These are phyloP conservation scores for Urochloa ruziziensis DNA, from an alignment of 176 grass and related monocot genomes.

Conservation along the genomic window DNA sequence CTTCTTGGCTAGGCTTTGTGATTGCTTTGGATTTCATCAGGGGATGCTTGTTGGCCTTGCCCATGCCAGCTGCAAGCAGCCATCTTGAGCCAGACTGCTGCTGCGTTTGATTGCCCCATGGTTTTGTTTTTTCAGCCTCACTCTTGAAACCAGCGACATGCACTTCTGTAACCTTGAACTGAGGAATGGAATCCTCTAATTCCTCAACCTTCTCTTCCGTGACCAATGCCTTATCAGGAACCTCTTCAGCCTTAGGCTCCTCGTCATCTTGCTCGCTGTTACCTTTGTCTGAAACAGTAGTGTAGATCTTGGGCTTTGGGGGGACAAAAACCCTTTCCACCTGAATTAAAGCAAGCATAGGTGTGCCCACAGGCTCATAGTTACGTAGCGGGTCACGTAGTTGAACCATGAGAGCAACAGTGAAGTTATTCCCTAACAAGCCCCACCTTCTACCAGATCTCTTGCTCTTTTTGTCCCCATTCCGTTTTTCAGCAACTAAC, in stretches of 20 bases:
- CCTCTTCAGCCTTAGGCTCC: slow-evolving; percentile 49
- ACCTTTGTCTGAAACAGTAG: slow-evolving; percentile 54
- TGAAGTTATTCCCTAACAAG: slow-evolving; percentile 93
- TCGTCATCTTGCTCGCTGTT: slow-evolving; percentile 63
- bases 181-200: slow-evolving; percentile 56
- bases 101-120: slow-evolving; percentile 80
- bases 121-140: slow-evolving; percentile 65
- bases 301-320: slow-evolving; percentile 89
- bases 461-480: slow-evolving; percentile 58
- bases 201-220: slow-evolving; percentile 48
- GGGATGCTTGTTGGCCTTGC: slow-evolving; percentile 84
- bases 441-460: slow-evolving; percentile 87
- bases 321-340: slow-evolving; percentile 94
- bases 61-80: slow-evolving; percentile 94
- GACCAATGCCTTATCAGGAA: slow-evolving; percentile 46
- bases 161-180: slow-evolving; percentile 92
- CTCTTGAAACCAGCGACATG: slow-evolving; percentile 92
- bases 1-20: slow-evolving; percentile 38
- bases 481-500: slow-evolving; percentile 52
- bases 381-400: slow-evolving; percentile 84
- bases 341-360: slow-evolving; percentile 95
- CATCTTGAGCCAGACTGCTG: slow-evolving; percentile 93
- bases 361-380: slow-evolving; percentile 85
- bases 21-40: slow-evolving; percentile 80
- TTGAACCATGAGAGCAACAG: slow-evolving; percentile 95